Evolutionary conservation across 768 basidiomycete species (phyloP).

Genomic region (Podaxis carcinomalis): DNA sequence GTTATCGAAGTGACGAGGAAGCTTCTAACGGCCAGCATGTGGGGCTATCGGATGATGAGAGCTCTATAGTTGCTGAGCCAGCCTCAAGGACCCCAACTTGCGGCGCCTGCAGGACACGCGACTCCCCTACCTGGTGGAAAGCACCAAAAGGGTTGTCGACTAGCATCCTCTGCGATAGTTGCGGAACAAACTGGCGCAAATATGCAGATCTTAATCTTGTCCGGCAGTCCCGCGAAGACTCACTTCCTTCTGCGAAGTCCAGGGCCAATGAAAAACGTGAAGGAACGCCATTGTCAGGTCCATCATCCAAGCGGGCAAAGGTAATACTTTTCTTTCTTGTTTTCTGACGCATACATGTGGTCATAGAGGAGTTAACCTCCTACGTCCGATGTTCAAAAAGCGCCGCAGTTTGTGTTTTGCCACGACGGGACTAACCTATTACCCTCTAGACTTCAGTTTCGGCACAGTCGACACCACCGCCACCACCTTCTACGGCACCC

Average conservation of each 20-base stretch:
- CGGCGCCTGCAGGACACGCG: conserved; percentile 80
- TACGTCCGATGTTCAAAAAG: background rate
- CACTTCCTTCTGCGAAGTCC: conserved; percentile 46
- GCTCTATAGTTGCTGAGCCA: conserved; percentile 60
- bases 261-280: conserved; percentile 57
- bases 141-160: conserved; percentile 83
- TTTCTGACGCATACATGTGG: background rate
- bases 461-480: conserved; percentile 62
- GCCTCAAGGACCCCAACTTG: conserved; percentile 55
- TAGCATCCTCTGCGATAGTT: conserved; percentile 76
- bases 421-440: background rate
- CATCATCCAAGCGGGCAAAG: conserved; percentile 40
- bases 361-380: background rate
- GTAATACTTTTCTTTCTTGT: conserved; percentile 23
- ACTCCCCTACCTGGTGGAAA: conserved; percentile 85
- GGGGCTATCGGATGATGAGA: conserved; percentile 67
- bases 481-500: conserved; percentile 44
- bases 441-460: conserved; percentile 40
- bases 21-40: conserved; percentile 42
- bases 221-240: conserved; percentile 66
- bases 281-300: conserved; percentile 48
- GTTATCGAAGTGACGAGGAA: conserved; percentile 35
- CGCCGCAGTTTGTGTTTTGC: background rate
- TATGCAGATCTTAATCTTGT: conserved; percentile 81
- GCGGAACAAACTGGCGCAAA: conserved; percentile 88